Evolutionary conservation across 1,284 basidiomycete genomes (phyloP).

Genomic region (Psilocybe mexicana): DNA sequence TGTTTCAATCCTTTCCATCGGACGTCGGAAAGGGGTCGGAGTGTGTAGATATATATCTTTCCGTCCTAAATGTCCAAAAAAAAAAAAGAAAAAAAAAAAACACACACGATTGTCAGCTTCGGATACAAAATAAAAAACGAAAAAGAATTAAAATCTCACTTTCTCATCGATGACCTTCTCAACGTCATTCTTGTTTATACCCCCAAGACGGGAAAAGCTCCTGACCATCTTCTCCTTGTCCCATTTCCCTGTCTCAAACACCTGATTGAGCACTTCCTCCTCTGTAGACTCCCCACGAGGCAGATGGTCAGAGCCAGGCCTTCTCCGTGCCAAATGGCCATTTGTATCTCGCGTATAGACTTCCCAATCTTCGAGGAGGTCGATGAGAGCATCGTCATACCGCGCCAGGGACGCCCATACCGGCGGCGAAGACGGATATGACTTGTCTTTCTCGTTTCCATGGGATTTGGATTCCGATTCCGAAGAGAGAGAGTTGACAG

Average conservation of each 20-base stretch:
- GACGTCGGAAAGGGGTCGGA: conserved; percentile 45
- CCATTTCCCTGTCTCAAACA: conserved; percentile 60
- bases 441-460: neutral
- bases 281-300: conserved; percentile 24
- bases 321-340: conserved; percentile 34
- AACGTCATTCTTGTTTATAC: conserved; percentile 29
- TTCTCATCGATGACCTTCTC: conserved; percentile 16
- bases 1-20: conserved; percentile 45
- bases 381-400: conserved; percentile 71
- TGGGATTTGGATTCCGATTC: too few relatives aligned
- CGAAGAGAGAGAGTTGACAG: neutral
- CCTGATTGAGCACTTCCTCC: conserved; percentile 36
- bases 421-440: conserved; percentile 28
- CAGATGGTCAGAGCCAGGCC: conserved; percentile 41
- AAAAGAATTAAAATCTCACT: conserved; percentile 2
- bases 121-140: neutral
- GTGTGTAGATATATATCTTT: conserved; percentile 43
- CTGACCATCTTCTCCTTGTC: conserved; percentile 77
- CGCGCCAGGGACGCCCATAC: conserved; percentile 79
- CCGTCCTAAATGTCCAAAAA: conserved; percentile 32
- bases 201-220: conserved; percentile 66
- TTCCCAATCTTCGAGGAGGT: conserved; percentile 63
- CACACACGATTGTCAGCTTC: neutral
- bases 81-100: too few relatives aligned
- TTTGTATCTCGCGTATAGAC: conserved; percentile 44